Evolutionary conservation across 1,284 basidiomycete genomes (phyloP).

Genomic region (Lentinula novae-zelandiae): DNA sequence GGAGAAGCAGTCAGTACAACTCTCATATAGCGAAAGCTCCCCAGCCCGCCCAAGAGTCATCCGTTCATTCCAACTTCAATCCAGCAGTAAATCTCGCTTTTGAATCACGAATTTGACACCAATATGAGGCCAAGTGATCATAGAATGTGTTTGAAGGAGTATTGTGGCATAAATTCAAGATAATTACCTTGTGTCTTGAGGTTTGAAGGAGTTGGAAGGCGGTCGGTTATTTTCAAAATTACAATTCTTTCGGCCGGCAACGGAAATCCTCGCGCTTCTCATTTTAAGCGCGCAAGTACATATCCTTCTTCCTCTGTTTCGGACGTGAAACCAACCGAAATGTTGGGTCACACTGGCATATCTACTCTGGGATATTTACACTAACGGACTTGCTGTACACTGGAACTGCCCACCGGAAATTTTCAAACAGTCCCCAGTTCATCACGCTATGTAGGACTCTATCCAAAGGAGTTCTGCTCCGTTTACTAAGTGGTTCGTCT

Average conservation of each 20-base stretch:
- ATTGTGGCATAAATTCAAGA: background rate
- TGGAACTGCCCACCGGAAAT: too few relatives aligned
- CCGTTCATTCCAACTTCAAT: conserved; percentile 35
- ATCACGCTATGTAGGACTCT: too few relatives aligned
- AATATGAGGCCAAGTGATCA: background rate
- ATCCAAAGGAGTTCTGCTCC: too few relatives aligned
- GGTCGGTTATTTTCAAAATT: background rate
- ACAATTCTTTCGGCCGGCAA: background rate
- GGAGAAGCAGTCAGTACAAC: conserved; percentile 15
- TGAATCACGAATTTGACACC: background rate
- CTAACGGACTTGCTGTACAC: too few relatives aligned
- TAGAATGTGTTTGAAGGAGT: background rate
- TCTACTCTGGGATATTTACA: too few relatives aligned
- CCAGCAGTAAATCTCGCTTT: conserved; percentile 28
- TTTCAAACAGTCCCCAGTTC: too few relatives aligned
- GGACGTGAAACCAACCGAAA: too few relatives aligned
- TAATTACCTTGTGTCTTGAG: background rate
- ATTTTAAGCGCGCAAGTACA: too few relatives aligned
- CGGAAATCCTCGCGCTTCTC: background rate
- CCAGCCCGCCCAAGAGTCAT: conserved; percentile 31
- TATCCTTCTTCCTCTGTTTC: too few relatives aligned
- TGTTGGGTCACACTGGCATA: too few relatives aligned
- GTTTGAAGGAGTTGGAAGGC: background rate
- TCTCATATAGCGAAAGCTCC: conserved; percentile 3
- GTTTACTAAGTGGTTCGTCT: too few relatives aligned